Evolutionary conservation across 1,284 basidiomycete species (phyloP).

Genomic region (Sphaerobolus stellatus): DNA sequence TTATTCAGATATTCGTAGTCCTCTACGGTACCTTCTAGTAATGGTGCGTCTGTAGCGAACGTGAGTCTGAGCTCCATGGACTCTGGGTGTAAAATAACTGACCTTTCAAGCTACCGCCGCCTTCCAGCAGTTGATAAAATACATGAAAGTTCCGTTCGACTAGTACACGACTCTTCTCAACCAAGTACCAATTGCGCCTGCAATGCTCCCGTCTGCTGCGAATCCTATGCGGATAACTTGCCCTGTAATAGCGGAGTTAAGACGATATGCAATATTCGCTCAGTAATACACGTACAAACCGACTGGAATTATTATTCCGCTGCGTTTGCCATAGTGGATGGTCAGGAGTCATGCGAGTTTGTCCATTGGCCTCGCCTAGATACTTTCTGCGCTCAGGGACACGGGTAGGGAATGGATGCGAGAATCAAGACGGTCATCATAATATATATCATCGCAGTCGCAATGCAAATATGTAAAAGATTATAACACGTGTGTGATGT

Average conservation of each 20-base stretch:
- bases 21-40: constrained; percentile 75
- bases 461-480: no score
- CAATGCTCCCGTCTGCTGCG: constrained; percentile 90
- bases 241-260: constrained; percentile 40
- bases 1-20: constrained; percentile 92
- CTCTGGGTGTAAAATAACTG: constrained; percentile 19
- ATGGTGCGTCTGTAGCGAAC: constrained; percentile 57
- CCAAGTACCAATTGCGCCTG: constrained; percentile 97
- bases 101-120: constrained; percentile 70
- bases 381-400: no score
- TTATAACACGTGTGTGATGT: no score
- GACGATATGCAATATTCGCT: background rate
- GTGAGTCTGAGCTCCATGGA: background rate
- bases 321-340: no score
- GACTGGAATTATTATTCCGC: constrained; percentile 98
- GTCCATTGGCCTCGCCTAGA: no score
- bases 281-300: constrained; percentile 65
- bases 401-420: no score
- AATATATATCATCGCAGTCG: no score
- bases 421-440: no score
- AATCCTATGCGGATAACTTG: constrained; percentile 99
- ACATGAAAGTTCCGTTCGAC: constrained; percentile 96
- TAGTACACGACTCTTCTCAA: constrained; percentile 97
- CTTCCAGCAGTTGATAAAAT: constrained; percentile 88
- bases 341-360: no score